Evolutionary conservation across 176 grass and related monocot species (phyloP).

Genomic region (Carex cristatella): DNA sequence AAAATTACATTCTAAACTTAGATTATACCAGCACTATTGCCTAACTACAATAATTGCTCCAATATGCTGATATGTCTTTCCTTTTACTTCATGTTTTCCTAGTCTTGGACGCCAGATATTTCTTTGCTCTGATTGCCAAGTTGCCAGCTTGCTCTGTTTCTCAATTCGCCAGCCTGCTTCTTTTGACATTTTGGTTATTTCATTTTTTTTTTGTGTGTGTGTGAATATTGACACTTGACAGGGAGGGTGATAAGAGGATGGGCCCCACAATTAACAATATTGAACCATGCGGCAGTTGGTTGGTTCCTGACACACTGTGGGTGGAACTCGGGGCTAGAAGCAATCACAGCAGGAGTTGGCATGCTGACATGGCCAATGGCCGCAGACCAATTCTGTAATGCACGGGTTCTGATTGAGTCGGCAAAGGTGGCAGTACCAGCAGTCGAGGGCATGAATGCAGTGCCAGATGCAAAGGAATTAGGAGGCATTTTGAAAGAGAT

Average conservation of each 20-base stretch:
- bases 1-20: too few species aligned
- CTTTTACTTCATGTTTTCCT: too few species aligned
- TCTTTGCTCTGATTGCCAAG: too few species aligned
- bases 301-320: slow-evolving; percentile 67
- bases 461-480: slow-evolving; percentile 36
- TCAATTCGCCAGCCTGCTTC: too few species aligned
- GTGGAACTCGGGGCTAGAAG: slow-evolving; percentile 63
- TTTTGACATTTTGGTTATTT: not conserved
- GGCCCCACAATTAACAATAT: slow-evolving; percentile 58
- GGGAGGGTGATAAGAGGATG: slow-evolving; percentile 48
- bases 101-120: too few species aligned
- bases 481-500: slow-evolving; percentile 23
- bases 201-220: not conserved
- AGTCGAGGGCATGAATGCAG: slow-evolving; percentile 28
- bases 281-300: slow-evolving; percentile 53
- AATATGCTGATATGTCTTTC: too few species aligned
- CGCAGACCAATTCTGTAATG: slow-evolving; percentile 68
- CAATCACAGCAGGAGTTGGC: slow-evolving; percentile 49
- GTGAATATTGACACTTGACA: not conserved
- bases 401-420: slow-evolving; percentile 52
- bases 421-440: slow-evolving; percentile 28
- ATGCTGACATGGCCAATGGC: slow-evolving; percentile 69
- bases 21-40: too few species aligned
- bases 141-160: too few species aligned
- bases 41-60: too few species aligned